Conservation (phyloP, 164 flowering plant genomes). For the Dillenia suffruticosa region DNA sequence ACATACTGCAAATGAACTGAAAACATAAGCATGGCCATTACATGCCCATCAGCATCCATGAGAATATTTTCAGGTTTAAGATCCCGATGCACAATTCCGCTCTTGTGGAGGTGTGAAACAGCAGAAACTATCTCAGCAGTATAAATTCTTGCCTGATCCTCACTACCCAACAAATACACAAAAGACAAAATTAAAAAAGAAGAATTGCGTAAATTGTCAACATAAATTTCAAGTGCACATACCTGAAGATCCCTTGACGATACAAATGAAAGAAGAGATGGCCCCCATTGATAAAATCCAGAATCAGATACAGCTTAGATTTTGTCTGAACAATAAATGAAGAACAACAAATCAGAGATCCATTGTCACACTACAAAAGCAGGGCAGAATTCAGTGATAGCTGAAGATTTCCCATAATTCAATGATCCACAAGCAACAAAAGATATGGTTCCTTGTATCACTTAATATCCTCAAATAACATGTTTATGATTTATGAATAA, state of each 20-base stretch:
- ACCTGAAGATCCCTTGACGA: slow-evolving; percentile 91
- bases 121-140: slow-evolving; percentile 96
- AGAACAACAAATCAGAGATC: background rate
- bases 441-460: too few species aligned
- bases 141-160: slow-evolving; percentile 92
- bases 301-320: slow-evolving; percentile 72
- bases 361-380: background rate
- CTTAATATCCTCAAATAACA: too few species aligned
- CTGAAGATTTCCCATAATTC: too few species aligned
- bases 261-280: slow-evolving; percentile 91
- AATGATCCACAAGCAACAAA: too few species aligned
- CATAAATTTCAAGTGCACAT: slow-evolving; percentile 7
- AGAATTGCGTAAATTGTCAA: slow-evolving; percentile 8
- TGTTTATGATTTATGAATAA: too few species aligned
- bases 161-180: slow-evolving; percentile 51
- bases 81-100: slow-evolving; percentile 92
- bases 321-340: slow-evolving; percentile 56
- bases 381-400: too few species aligned
- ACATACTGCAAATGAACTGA: slow-evolving; percentile 3
- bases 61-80: slow-evolving; percentile 95
- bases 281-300: slow-evolving; percentile 90
- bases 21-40: slow-evolving; percentile 27
- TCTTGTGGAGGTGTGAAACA: slow-evolving; percentile 90
- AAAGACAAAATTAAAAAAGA: slow-evolving; percentile 24
- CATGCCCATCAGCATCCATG: slow-evolving; percentile 94